These are phyloP conservation scores for Pichia sp. DNA, from an alignment of 1,139 yeast species.

Conservation along the genomic window DNA sequence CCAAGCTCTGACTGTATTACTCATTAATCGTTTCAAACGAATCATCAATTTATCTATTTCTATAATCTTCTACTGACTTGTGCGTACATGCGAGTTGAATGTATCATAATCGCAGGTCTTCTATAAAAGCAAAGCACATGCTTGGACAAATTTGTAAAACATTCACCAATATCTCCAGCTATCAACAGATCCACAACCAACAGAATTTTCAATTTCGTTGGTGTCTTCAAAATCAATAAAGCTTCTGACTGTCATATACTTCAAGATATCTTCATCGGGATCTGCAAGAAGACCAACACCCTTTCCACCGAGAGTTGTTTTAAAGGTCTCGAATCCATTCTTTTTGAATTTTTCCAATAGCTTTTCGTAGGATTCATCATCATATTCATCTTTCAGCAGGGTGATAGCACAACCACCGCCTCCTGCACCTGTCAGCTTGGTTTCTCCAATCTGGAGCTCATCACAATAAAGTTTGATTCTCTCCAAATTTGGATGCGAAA, in stretches of 20 bases:
- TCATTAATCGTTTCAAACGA: too few species aligned
- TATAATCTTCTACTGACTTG: too few species aligned
- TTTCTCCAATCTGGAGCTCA: constrained; percentile 61
- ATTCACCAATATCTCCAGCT: constrained; percentile 59
- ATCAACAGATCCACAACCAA: constrained; percentile 36
- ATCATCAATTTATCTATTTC: too few species aligned
- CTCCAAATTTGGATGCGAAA: constrained; percentile 86
- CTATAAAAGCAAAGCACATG: not conserved
- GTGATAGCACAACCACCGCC: constrained; percentile 99
- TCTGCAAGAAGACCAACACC: constrained; percentile 60
- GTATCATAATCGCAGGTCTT: not conserved
- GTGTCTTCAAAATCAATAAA: constrained; percentile 36
- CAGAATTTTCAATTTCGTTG: constrained; percentile 38
- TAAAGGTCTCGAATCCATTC: constrained; percentile 69
- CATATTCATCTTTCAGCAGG: constrained; percentile 48
- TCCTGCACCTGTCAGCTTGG: constrained; percentile 97
- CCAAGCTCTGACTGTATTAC: constrained; percentile 9
- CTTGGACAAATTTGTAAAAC: not conserved
- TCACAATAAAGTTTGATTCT: constrained; percentile 59
- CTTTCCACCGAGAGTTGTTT: constrained; percentile 79
- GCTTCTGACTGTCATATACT: constrained; percentile 27
- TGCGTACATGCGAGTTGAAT: too few species aligned
- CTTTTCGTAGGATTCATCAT: constrained; percentile 27
- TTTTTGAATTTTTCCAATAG: constrained; percentile 28
- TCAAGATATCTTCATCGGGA: constrained; percentile 19